Base-by-base conservation (phyloP, 208 protist species). In the Trypanosoma rangeli region DNA sequence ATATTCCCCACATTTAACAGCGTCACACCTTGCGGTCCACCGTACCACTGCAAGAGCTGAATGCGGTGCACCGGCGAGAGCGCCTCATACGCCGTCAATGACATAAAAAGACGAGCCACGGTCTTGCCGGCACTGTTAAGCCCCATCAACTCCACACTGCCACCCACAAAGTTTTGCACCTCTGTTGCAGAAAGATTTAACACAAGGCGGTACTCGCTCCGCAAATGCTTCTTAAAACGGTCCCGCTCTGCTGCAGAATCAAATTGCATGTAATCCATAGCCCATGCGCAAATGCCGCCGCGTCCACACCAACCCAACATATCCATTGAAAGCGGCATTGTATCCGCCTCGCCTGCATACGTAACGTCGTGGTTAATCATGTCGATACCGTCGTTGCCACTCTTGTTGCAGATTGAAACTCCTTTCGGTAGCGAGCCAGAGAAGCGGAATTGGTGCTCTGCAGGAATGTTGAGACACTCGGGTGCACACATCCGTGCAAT, bases 201-300 rank as follows among this genome's bases (percentile, higher is more conserved):
- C 9, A 74, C 73, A 18, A 59, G 39, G 5, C 42, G 18, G 35
- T 70, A 74, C 7, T 74, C 58, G 12, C 54, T 50, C 20, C 42
- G 26, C 16, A 82, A 31, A 58, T 79, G 69, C 42, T 18, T 53
- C 48, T 74, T 44, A 48, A 82, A 79, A 48, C 60, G 56, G 10
- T 5, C 61, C 62, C 67, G 28, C 42, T 78, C 77, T 53, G 55
- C 61, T 8, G 44, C n/a, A 28, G 39, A 48, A 16, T 64, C 55
- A 62, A 82, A 82, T 20, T 50, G 59, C 59, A 82, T 70, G 49
- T 35, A 62, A 5, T 73, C 66, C 35, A 78, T 13, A 37, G 39
- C 44, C 72, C 71, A 82, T 20, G 77, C 77, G 54, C 66, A 73
- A 26, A 79, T 78, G 5, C 63, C 66, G 33, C 52, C 73, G 13